Conservation (phyloP, 2,329 filamentous ascomycete species). For the Exophiala sideris region DNA sequence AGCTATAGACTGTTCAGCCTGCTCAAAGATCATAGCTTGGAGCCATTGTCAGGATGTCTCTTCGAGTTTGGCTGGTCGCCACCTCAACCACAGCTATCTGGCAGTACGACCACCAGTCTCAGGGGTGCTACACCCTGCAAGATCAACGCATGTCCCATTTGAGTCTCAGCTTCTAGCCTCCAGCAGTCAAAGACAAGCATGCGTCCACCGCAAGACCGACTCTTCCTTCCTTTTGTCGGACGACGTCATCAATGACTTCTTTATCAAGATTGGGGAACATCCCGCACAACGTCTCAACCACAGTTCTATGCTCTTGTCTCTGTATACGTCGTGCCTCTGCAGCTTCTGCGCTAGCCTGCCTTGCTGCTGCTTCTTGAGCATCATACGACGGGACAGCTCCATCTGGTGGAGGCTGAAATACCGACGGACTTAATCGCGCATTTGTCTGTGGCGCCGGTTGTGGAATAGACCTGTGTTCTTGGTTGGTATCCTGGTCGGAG, state of each 20-base stretch:
- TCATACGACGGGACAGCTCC: constrained; percentile 42
- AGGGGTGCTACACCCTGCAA: too few species aligned
- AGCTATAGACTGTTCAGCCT: too few species aligned
- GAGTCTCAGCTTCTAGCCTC: constrained; percentile 12
- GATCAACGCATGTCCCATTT: too few species aligned
- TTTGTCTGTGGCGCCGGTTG: constrained; percentile 31
- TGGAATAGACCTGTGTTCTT: constrained; percentile 32
- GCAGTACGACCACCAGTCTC: too few species aligned
- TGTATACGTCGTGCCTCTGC: constrained; percentile 83
- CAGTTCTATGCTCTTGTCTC: constrained; percentile 77
- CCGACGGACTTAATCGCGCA: constrained; percentile 49
- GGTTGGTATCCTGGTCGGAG: constrained; percentile 60
- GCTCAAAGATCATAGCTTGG: too few species aligned
- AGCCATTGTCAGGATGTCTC: too few species aligned
- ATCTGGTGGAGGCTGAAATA: constrained; percentile 43
- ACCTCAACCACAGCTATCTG: too few species aligned
- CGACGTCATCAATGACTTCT: constrained; percentile 94
- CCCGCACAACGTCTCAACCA: constrained; percentile 88
- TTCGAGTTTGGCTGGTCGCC: too few species aligned
- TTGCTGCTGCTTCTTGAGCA: constrained; percentile 81
- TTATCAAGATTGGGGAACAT: constrained; percentile 97
- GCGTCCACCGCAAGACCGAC: constrained; percentile 83
- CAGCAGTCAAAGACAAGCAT: constrained; percentile 66
- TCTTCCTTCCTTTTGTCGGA: constrained; percentile 90
- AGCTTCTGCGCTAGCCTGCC: constrained; percentile 84